These are phyloP conservation scores for Penicillium sp. DNA, from an alignment of 2,329 filamentous ascomycete genomes.

Conservation along the genomic window DNA sequence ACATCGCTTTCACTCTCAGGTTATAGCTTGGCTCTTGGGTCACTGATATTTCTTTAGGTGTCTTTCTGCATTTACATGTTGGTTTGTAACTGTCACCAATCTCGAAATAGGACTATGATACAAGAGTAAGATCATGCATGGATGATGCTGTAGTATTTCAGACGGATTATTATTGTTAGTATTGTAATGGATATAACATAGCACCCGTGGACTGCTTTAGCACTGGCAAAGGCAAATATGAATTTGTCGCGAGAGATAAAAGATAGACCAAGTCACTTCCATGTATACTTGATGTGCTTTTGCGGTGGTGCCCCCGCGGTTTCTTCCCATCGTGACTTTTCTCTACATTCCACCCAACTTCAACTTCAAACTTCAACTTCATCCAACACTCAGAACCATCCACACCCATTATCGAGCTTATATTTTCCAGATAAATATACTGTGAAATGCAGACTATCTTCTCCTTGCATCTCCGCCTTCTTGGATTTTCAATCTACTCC, in stretches of 20 bases:
- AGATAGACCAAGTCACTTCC: not conserved
- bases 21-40: not conserved
- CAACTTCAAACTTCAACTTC: not conserved
- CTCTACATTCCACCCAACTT: not conserved
- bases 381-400: not conserved
- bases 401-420: not conserved
- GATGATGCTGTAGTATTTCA: not conserved
- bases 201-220: no score
- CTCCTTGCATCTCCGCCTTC: not conserved
- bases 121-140: not conserved
- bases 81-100: not conserved
- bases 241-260: not conserved
- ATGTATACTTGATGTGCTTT: not conserved
- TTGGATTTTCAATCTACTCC: not conserved
- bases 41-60: not conserved
- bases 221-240: no score
- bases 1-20: not conserved
- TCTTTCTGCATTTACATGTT: not conserved
- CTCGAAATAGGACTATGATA: not conserved
- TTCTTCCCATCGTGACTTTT: not conserved
- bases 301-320: not conserved
- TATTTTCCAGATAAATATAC: not conserved
- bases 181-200: no score
- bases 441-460: not conserved
- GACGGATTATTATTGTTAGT: not conserved